A percentile compares a stretch with the other conserved stretches of the same genome.
phyloP scores from a whole-genome alignment of 192 early-diverging fungal species.

The Coemansia furcata region DNA sequence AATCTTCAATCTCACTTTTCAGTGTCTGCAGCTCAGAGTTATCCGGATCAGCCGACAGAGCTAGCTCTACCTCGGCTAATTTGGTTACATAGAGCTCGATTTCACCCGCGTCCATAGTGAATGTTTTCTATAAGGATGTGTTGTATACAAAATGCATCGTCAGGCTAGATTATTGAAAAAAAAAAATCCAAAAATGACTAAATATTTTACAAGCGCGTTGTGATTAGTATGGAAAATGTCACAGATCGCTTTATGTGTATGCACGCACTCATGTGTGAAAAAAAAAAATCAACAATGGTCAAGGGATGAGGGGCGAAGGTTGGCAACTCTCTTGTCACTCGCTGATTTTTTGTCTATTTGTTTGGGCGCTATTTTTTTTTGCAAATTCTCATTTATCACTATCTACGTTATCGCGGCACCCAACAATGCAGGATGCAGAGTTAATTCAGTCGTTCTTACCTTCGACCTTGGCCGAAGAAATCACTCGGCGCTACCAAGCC shows the following conservation, averaged over 20 bases:
- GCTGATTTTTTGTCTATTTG: neutral
- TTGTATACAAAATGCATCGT: neutral
- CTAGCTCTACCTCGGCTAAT: constrained; percentile 43
- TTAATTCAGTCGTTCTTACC: constrained; percentile 32
- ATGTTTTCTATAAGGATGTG: neutral
- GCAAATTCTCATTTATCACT: neutral
- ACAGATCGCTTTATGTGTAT: neutral
- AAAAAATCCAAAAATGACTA: neutral
- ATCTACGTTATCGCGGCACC: neutral
- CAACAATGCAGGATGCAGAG: neutral
- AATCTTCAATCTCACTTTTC: constrained; percentile 34
- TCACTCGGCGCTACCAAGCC: constrained; percentile 23
- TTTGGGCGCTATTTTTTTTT: neutral
- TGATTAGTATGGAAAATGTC: neutral
- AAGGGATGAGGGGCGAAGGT: neutral
- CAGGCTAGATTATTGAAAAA: neutral
- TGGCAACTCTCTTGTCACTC: neutral
- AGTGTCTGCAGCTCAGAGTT: constrained; percentile 45
- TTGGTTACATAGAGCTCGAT: constrained; percentile 39
- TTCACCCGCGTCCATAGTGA: constrained; percentile 38
- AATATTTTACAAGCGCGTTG: neutral
- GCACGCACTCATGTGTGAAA: neutral
- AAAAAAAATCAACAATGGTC: neutral
- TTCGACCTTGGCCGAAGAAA: constrained; percentile 29
- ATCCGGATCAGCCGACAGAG: constrained; percentile 34